phyloP scores from a whole-genome alignment of 441 rosid genomes.

The Bruguiera hainesii region DNA sequence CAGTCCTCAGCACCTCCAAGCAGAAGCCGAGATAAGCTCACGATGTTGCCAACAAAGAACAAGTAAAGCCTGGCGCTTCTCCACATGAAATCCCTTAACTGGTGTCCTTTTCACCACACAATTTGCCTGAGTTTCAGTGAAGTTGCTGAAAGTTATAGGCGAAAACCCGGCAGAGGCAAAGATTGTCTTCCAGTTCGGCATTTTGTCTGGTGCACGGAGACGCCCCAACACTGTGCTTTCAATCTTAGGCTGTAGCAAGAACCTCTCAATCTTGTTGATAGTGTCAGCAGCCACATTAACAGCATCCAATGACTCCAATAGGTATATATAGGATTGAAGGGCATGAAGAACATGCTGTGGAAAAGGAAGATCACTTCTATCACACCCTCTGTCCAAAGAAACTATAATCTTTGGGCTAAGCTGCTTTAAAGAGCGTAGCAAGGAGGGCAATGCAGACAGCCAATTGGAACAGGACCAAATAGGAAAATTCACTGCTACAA shows the following conservation, averaged over 20 bases:
- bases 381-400: slow-evolving; percentile 52
- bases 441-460: slow-evolving; percentile 40
- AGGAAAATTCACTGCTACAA: slow-evolving; percentile 60
- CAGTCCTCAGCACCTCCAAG: slow-evolving; percentile 57
- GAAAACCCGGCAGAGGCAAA: slow-evolving; percentile 49
- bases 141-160: slow-evolving; percentile 52
- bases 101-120: slow-evolving; percentile 51
- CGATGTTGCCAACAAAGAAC: slow-evolving; percentile 63
- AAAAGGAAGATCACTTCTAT: slow-evolving; percentile 50
- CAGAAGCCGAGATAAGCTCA: slow-evolving; percentile 61
- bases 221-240: slow-evolving; percentile 49
- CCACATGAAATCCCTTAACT: slow-evolving; percentile 61
- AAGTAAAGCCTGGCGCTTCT: slow-evolving; percentile 54
- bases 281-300: slow-evolving; percentile 40
- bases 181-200: slow-evolving; percentile 41
- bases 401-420: slow-evolving; percentile 65
- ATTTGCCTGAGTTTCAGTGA: slow-evolving; percentile 62
- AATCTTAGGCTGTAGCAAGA: slow-evolving; percentile 52
- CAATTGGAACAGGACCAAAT: slow-evolving; percentile 39
- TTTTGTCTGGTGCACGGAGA: slow-evolving; percentile 34
- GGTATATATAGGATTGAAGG: slow-evolving; percentile 40
- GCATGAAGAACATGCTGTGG: slow-evolving; percentile 50
- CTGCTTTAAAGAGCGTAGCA: slow-evolving; percentile 50
- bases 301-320: slow-evolving; percentile 63
- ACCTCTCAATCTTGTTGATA: slow-evolving; percentile 57